Evolutionary conservation across 2,329 filamentous ascomycete species (phyloP).

Genomic region (Ophidiomyces ophidiicola): DNA sequence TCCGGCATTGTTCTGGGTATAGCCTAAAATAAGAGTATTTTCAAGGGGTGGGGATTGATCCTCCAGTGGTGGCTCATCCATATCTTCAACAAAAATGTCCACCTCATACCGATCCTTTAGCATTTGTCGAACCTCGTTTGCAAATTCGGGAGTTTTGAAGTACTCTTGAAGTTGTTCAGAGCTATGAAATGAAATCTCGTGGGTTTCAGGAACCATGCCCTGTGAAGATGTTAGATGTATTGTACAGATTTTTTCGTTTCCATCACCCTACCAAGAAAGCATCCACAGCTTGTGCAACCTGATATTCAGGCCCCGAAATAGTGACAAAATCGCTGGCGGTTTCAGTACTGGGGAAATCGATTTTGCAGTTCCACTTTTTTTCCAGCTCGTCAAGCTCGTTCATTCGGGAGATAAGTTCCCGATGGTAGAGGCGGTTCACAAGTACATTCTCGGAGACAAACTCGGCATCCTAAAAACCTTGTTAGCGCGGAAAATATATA

Average conservation of each 20-base stretch:
- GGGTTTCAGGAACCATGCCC: constrained; percentile 95
- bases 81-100: constrained; percentile 58
- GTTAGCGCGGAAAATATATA: constrained; percentile 2
- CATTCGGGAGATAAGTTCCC: constrained; percentile 79
- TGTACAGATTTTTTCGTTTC: not conserved
- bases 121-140: constrained; percentile 66
- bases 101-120: constrained; percentile 88
- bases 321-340: constrained; percentile 93
- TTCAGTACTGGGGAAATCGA: constrained; percentile 94
- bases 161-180: constrained; percentile 66
- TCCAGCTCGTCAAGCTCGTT: constrained; percentile 86
- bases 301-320: constrained; percentile 93
- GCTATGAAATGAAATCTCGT: constrained; percentile 75
- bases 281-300: constrained; percentile 92
- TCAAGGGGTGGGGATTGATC: constrained; percentile 36
- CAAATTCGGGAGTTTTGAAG: constrained; percentile 69
- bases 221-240: constrained; percentile 24
- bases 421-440: constrained; percentile 89
- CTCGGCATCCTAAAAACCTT: constrained; percentile 61
- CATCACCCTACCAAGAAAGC: constrained; percentile 61
- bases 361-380: constrained; percentile 99
- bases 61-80: constrained; percentile 25
- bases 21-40: constrained; percentile 56
- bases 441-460: constrained; percentile 89
- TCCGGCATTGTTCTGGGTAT: constrained; percentile 94